These are phyloP conservation scores for Cladosporium halotolerans DNA, from an alignment of 2,329 filamentous ascomycete species.

Conservation along the genomic window DNA sequence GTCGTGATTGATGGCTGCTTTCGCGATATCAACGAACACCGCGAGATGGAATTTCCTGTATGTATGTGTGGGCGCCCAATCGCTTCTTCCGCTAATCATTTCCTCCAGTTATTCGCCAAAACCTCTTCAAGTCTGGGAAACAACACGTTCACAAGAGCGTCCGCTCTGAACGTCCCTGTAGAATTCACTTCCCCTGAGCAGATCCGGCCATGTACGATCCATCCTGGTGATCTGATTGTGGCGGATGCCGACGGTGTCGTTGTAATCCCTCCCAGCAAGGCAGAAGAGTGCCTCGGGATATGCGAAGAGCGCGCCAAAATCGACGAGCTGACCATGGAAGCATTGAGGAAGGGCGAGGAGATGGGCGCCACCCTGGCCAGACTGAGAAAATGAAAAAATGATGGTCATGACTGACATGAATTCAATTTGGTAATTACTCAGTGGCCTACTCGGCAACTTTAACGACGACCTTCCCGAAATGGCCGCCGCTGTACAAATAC, in stretches of 20 bases:
- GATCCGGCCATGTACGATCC: constrained; percentile 19
- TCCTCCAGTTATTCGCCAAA: constrained; percentile 28
- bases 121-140: constrained; percentile 30
- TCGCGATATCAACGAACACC: constrained; percentile 38
- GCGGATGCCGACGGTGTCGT: constrained; percentile 32
- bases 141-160: constrained; percentile 31
- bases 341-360: constrained; percentile 27
- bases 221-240: constrained; percentile 32
- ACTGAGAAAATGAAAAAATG: constrained; percentile 25
- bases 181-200: constrained; percentile 22
- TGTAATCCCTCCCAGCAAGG: constrained; percentile 18
- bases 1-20: constrained; percentile 36
- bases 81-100: constrained; percentile 2
- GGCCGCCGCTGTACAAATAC: constrained; percentile 31
- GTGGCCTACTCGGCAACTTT: constrained; percentile 19
- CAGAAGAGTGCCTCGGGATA: constrained; percentile 29
- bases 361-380: constrained; percentile 33
- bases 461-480: constrained; percentile 35
- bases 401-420: neutral
- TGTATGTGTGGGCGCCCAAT: neutral
- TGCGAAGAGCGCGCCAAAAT: constrained; percentile 31
- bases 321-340: constrained; percentile 31
- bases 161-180: constrained; percentile 32
- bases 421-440: neutral
- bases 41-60: constrained; percentile 43